Evolutionary conservation across 2,329 filamentous ascomycete genomes (phyloP).

Genomic region (Trichophyton equinum): DNA sequence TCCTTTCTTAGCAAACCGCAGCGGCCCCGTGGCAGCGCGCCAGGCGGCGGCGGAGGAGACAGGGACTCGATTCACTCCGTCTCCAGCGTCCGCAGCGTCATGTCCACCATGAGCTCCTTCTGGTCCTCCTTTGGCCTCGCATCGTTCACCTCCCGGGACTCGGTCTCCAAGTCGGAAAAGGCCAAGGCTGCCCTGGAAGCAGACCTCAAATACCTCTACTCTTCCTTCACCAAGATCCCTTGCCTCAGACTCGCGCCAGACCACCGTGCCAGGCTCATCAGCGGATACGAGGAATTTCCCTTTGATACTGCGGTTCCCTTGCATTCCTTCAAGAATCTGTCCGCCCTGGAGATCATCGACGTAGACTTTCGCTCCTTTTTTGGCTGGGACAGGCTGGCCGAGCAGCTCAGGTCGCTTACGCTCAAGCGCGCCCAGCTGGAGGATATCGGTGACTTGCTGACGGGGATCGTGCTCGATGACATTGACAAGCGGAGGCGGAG

Average conservation of each 20-base stretch:
- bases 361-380: constrained; percentile 96
- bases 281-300: constrained; percentile 92
- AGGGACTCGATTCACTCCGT: constrained; percentile 88
- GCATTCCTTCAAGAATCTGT: constrained; percentile 95
- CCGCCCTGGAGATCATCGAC: constrained; percentile 84
- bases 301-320: constrained; percentile 95
- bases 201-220: constrained; percentile 93
- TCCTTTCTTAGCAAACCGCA: constrained; percentile 83
- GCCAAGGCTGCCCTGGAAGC: constrained; percentile 74
- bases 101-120: constrained; percentile 89
- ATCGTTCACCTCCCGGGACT: constrained; percentile 48
- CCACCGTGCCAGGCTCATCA: constrained; percentile 77
- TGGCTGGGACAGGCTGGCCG: constrained; percentile 87
- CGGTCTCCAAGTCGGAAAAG: constrained; percentile 71
- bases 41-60: constrained; percentile 41
- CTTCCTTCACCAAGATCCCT: constrained; percentile 95
- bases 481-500: constrained; percentile 83
- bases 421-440: constrained; percentile 79
- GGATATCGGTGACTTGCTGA: constrained; percentile 77
- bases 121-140: constrained; percentile 82
- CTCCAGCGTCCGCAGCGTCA: constrained; percentile 90
- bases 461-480: constrained; percentile 89
- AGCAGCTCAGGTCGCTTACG: constrained; percentile 79
- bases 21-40: constrained; percentile 51
- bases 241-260: constrained; percentile 84